These are phyloP conservation scores for Tetracentron sinense DNA, from an alignment of 164 flowering plant genomes.

Conservation along the genomic window DNA sequence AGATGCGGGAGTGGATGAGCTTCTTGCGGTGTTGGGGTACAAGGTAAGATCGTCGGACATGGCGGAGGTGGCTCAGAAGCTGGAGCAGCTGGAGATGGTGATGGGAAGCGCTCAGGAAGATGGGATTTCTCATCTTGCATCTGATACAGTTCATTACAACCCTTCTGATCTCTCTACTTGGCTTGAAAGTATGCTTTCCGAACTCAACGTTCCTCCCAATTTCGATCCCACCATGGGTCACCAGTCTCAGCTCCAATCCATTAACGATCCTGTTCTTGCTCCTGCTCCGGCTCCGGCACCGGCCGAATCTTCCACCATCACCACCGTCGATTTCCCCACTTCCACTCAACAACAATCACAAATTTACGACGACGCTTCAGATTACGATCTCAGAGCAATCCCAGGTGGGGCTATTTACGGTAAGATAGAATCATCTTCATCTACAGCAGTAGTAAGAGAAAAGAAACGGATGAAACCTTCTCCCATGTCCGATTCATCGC, in stretches of 20 bases:
- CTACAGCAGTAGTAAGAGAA: constrained; percentile 6
- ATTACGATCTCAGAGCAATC: constrained; percentile 64
- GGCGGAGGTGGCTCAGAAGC: constrained; percentile 78
- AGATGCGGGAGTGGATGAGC: constrained; percentile 65
- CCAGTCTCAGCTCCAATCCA: background rate
- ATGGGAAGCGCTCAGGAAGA: constrained; percentile 52
- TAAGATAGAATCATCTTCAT: constrained; percentile 11
- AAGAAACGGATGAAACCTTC: constrained; percentile 37
- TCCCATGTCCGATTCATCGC: constrained; percentile 13
- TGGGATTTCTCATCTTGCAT: constrained; percentile 46
- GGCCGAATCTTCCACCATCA: constrained; percentile 32
- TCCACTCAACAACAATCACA: constrained; percentile 4
- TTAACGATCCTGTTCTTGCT: constrained; percentile 17
- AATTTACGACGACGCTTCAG: constrained; percentile 24
- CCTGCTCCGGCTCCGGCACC: background rate
- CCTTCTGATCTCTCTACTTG: constrained; percentile 72
- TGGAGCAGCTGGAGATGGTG: constrained; percentile 74
- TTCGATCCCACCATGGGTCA: background rate
- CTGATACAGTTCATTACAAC: constrained; percentile 73
- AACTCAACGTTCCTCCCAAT: constrained; percentile 35
- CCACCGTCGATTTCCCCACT: constrained; percentile 20
- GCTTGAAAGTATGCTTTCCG: constrained; percentile 71
- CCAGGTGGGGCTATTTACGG: constrained; percentile 50
- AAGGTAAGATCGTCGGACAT: constrained; percentile 71
- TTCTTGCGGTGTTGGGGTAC: constrained; percentile 76